Evolutionary conservation across 495 filamentous ascomycete species (phyloP).

Genomic region (Melanomma pulvis-pyrius): DNA sequence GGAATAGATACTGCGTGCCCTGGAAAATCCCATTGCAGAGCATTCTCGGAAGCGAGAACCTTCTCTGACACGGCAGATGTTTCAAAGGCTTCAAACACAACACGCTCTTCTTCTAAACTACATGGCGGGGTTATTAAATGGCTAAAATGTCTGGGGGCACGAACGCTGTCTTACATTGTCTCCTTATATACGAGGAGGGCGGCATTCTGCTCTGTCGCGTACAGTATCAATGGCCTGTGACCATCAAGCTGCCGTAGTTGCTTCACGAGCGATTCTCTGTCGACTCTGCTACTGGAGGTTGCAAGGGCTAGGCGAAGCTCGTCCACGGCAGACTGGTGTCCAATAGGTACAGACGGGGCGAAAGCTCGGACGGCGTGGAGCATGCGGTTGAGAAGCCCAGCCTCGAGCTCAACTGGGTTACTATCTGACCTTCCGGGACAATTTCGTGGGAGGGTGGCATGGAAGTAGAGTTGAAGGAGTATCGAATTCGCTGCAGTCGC

Average conservation of each 20-base stretch:
- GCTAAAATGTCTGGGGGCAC: not conserved
- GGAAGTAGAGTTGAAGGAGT: slow-evolving; percentile 11
- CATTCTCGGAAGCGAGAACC: slow-evolving; percentile 50
- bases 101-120: not conserved
- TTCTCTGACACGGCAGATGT: slow-evolving; percentile 54
- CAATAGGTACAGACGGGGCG: not conserved
- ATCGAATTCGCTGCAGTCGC: not conserved
- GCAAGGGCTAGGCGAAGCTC: slow-evolving; percentile 2
- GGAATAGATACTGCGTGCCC: slow-evolving; percentile 48
- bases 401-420: slow-evolving; percentile 3
- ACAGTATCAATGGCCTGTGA: slow-evolving; percentile 10
- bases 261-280: slow-evolving; percentile 16
- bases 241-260: slow-evolving; percentile 1
- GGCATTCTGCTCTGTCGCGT: slow-evolving; percentile 28
- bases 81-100: slow-evolving; percentile 62
- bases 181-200: slow-evolving; percentile 20
- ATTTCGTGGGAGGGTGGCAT: slow-evolving; percentile 12
- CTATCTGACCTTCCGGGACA: slow-evolving; percentile 3
- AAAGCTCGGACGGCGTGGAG: not conserved
- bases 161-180: slow-evolving; percentile 4
- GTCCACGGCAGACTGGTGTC: not conserved
- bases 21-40: slow-evolving; percentile 55
- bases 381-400: slow-evolving; percentile 9
- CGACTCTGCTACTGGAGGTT: slow-evolving; percentile 11
- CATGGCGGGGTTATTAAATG: too few species aligned